Conservation (phyloP, 2,329 filamentous ascomycete genomes). For the Teratosphaeria gauchensis region DNA sequence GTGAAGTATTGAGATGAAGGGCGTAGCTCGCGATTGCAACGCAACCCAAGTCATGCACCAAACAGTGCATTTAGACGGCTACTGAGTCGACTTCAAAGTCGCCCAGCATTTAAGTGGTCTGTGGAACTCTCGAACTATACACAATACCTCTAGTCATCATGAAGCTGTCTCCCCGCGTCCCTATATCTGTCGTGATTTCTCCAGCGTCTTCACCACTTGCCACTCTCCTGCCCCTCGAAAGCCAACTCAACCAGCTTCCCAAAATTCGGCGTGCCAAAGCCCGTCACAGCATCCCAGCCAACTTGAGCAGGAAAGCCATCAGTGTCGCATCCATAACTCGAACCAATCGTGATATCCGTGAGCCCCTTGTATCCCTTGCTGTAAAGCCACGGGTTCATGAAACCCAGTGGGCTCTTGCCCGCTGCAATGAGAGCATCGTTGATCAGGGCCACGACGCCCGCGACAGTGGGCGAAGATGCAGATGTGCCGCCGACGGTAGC, state of each 20-base stretch:
- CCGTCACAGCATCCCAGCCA: slow-evolving; percentile 27
- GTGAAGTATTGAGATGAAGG: no score
- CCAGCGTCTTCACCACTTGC: background rate
- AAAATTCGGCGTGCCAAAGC: slow-evolving; percentile 16
- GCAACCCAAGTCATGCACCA: no score
- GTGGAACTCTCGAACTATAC: background rate
- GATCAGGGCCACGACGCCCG: slow-evolving; percentile 50
- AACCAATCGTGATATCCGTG: slow-evolving; percentile 38
- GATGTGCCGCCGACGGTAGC: slow-evolving; percentile 35
- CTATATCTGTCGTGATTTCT: background rate
- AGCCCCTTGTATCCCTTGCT: slow-evolving; percentile 37
- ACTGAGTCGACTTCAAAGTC: no score
- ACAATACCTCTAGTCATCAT: background rate
- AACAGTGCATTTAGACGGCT: no score
- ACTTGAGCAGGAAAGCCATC: slow-evolving; percentile 21
- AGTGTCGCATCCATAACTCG: slow-evolving; percentile 16
- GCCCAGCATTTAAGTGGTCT: no score
- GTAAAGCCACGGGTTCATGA: slow-evolving; percentile 53
- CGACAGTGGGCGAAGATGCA: slow-evolving; percentile 50
- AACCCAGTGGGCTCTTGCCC: slow-evolving; percentile 44
- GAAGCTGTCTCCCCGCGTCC: background rate
- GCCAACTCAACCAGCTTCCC: background rate
- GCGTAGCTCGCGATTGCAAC: no score
- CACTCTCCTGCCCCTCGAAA: background rate
- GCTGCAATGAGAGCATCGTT: slow-evolving; percentile 51